A percentile compares a stretch with the other conserved stretches of the same genome.
Evolutionary conservation across 176 grass and related monocot genomes (phyloP).

Genomic region (Raddia distichophylla): DNA sequence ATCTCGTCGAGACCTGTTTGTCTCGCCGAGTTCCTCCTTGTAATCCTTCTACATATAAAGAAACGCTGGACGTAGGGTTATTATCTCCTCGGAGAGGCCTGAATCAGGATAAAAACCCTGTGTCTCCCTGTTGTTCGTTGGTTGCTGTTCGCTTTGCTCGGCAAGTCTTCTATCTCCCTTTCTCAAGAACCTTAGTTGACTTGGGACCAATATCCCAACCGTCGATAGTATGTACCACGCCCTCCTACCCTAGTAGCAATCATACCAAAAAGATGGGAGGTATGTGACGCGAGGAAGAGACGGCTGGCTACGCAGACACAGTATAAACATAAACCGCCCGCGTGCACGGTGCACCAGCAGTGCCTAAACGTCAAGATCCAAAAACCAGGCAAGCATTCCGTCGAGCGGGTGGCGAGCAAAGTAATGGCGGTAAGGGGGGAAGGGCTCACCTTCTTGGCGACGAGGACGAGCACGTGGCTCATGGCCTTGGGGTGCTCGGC

Average conservation of each 20-base stretch:
- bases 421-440: neutral
- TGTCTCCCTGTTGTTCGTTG: too few relatives aligned
- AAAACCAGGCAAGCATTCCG: neutral
- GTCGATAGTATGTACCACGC: too few relatives aligned
- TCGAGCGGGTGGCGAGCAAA: slow-evolving; percentile 29
- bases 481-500: slow-evolving; percentile 82
- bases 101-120: too few relatives aligned
- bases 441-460: slow-evolving; percentile 72
- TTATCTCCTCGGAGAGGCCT: too few relatives aligned
- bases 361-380: neutral
- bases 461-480: slow-evolving; percentile 79
- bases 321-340: neutral
- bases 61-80: too few relatives aligned
- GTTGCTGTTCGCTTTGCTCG: too few relatives aligned
- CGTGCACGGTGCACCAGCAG: neutral
- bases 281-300: neutral
- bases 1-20: too few relatives aligned
- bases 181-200: too few relatives aligned
- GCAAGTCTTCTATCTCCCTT: too few relatives aligned
- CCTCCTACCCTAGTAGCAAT: neutral
- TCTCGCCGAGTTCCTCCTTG: too few relatives aligned
- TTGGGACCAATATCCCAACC: too few relatives aligned
- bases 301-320: neutral
- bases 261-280: neutral
- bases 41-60: too few relatives aligned